These are phyloP conservation scores for Clonostachys solani DNA, from an alignment of 2,329 filamentous ascomycete genomes.

Conservation along the genomic window DNA sequence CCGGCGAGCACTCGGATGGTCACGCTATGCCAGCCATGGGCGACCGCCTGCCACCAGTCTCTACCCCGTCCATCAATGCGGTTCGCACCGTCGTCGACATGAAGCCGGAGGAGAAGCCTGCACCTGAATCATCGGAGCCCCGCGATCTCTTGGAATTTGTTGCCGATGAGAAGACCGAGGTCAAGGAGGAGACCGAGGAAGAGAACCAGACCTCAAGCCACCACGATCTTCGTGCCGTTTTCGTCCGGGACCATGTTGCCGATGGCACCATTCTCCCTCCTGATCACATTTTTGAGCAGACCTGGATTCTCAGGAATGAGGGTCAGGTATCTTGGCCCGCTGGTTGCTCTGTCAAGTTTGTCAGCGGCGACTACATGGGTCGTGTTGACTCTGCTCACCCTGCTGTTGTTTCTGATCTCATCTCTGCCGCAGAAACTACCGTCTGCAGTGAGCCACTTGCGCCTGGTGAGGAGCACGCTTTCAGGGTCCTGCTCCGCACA, in stretches of 20 bases:
- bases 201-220: slow-evolving; percentile 1
- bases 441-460: slow-evolving; percentile 64
- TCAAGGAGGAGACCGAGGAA: slow-evolving; percentile 7
- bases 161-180: slow-evolving; percentile 9
- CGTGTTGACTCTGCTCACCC: slow-evolving; percentile 78
- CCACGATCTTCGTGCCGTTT: slow-evolving; percentile 49
- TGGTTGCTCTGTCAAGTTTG: slow-evolving; percentile 85
- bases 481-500: slow-evolving; percentile 81
- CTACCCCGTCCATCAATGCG: slow-evolving; percentile 10
- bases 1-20: slow-evolving; percentile 70
- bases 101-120: neutral
- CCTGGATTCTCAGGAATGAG: slow-evolving; percentile 86
- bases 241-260: slow-evolving; percentile 70
- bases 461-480: slow-evolving; percentile 71
- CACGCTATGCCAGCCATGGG: slow-evolving; percentile 66
- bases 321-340: slow-evolving; percentile 78
- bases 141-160: too few relatives aligned
- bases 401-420: slow-evolving; percentile 72
- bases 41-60: slow-evolving; percentile 60
- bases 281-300: slow-evolving; percentile 77
- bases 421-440: slow-evolving; percentile 78
- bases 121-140: slow-evolving; percentile 7
- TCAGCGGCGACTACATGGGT: slow-evolving; percentile 96
- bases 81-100: neutral
- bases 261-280: slow-evolving; percentile 73